phyloP scores from a whole-genome alignment of 116 monocot genomes.

The Dioscorea cayenensis region DNA sequence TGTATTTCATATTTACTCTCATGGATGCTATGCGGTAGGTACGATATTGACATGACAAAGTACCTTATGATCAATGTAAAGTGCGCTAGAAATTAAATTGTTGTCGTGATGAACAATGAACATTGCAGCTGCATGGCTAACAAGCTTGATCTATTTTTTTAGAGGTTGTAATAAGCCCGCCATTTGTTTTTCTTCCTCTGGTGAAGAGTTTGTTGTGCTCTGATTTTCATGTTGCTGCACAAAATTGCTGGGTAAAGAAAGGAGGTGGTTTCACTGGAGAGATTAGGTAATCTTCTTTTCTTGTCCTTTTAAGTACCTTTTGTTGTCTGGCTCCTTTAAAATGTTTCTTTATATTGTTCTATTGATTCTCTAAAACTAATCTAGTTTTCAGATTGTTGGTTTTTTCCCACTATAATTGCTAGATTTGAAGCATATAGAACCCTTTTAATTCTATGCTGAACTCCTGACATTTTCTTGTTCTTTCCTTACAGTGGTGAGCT shows the following conservation, averaged over 20 bases:
- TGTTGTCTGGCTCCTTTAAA: too few relatives aligned
- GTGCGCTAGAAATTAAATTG: neutral
- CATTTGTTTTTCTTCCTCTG: conserved; percentile 65
- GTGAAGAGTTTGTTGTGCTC: conserved; percentile 62
- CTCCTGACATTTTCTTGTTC: neutral
- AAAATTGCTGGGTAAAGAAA: conserved; percentile 91
- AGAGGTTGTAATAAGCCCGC: conserved; percentile 70
- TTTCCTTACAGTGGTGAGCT: conserved; percentile 62
- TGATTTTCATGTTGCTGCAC: conserved; percentile 75
- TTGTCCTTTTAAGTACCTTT: neutral
- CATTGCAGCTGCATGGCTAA: neutral
- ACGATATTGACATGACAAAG: too few relatives aligned
- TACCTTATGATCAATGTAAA: neutral
- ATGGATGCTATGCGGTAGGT: too few relatives aligned
- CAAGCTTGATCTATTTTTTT: conserved; percentile 2
- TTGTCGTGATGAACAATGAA: neutral
- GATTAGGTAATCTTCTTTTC: conserved; percentile 45
- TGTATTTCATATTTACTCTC: too few relatives aligned
- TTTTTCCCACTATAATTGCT: too few relatives aligned
- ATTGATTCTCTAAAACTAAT: too few relatives aligned
- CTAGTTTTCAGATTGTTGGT: too few relatives aligned
- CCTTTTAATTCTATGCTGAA: neutral
- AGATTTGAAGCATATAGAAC: too few relatives aligned
- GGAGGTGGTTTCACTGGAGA: conserved; percentile 95
- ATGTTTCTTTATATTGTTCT: too few relatives aligned